Evolutionary conservation across 345 rosid genomes (phyloP).

Genomic region (Psidium guajava): DNA sequence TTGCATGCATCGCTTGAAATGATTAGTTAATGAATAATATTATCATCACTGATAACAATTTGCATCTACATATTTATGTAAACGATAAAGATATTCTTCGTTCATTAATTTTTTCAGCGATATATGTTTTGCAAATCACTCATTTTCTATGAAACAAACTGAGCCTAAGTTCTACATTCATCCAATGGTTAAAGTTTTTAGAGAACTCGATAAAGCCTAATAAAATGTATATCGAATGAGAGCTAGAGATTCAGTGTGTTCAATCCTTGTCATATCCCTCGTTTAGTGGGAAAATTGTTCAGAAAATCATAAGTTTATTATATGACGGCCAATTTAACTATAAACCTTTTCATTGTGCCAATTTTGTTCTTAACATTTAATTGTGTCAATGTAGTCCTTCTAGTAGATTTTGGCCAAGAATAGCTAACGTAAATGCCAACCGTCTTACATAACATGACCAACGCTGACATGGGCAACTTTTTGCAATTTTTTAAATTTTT

Average conservation of each 20-base stretch:
- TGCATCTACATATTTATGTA: too few relatives aligned
- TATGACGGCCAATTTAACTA: fast-evolving
- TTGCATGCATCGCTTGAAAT: too few relatives aligned
- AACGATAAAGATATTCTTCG: too few relatives aligned
- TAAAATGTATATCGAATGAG: neutral
- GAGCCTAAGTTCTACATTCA: neutral
- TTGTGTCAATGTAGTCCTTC: neutral
- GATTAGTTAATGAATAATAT: too few relatives aligned
- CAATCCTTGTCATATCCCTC: neutral
- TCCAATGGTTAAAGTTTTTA: neutral
- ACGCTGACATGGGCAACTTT: neutral
- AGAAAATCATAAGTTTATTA: neutral
- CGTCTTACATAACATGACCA: neutral
- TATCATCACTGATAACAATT: too few relatives aligned
- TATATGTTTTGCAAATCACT: too few relatives aligned
- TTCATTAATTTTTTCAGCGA: too few relatives aligned
- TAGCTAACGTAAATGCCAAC: fast-evolving
- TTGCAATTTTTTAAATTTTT: neutral
- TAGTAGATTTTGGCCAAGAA: neutral
- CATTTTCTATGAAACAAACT: too few relatives aligned
- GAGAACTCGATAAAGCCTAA: neutral
- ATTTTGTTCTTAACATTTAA: neutral
- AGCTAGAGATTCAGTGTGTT: neutral
- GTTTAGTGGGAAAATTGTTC: neutral
- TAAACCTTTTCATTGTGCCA: neutral